Conservation (phyloP, 139 green algal genomes). For the Chlorella ohadii region DNA sequence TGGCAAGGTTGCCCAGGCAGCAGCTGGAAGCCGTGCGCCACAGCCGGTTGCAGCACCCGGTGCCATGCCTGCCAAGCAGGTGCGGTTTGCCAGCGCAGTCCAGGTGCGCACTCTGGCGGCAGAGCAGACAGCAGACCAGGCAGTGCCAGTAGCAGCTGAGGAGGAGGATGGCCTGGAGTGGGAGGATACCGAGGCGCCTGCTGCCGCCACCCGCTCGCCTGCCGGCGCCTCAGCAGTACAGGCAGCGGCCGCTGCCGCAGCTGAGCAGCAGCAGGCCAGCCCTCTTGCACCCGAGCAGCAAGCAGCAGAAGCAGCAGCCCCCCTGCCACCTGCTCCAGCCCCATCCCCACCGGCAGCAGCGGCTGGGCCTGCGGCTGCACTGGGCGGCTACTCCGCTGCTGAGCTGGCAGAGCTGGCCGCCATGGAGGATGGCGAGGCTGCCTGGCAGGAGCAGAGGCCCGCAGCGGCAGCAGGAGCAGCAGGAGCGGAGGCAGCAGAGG, state of each 20-base stretch:
- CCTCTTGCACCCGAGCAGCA: not conserved
- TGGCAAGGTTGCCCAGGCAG: not conserved
- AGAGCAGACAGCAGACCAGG: not conserved
- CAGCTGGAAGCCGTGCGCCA: not conserved
- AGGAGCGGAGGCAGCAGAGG: not conserved
- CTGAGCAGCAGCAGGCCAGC: not conserved
- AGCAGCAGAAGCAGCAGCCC: not conserved
- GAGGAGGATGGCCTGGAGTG: too few species aligned
- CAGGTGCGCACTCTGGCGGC: too few species aligned
- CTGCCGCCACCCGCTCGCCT: too few species aligned
- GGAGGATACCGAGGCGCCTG: not conserved
- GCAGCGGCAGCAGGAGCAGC: not conserved
- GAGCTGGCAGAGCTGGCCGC: conserved; percentile 23
- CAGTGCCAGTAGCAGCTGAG: not conserved
- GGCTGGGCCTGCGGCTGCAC: not conserved
- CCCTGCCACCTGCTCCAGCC: not conserved
- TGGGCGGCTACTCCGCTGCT: conserved; percentile 15
- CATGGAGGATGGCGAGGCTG: not conserved
- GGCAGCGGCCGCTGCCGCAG: too few species aligned
- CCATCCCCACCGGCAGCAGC: not conserved
- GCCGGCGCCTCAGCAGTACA: too few species aligned
- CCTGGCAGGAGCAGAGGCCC: not conserved
- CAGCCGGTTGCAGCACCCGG: too few species aligned
- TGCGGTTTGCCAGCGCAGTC: too few species aligned
- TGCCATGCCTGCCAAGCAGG: too few species aligned